Evolutionary conservation across 2,329 filamentous ascomycete species (phyloP).

Genomic region (Fusarium staphyleae): DNA sequence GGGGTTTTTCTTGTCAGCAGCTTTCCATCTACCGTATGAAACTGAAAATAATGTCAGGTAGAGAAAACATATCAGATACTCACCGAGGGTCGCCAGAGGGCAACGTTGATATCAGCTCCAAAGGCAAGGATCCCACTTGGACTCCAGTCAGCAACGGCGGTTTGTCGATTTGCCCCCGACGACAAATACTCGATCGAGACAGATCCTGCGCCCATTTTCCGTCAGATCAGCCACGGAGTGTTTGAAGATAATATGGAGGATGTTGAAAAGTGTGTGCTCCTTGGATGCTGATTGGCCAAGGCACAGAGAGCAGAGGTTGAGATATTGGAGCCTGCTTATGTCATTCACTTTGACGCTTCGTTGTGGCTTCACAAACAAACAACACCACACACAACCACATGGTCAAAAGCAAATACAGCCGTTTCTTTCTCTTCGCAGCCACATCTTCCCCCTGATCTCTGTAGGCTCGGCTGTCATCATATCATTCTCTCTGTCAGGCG

Average conservation of each 20-base stretch:
- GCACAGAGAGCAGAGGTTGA: constrained; percentile 21
- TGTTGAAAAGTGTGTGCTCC: constrained; percentile 47
- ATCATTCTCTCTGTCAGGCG: neutral
- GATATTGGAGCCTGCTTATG: constrained; percentile 38
- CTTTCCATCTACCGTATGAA: neutral
- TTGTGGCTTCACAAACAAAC: constrained; percentile 23
- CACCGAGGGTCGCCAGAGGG: constrained; percentile 84
- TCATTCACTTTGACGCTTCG: constrained; percentile 21
- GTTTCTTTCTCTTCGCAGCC: neutral
- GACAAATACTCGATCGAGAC: constrained; percentile 65
- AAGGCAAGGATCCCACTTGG: constrained; percentile 77
- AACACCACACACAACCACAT: constrained; percentile 4
- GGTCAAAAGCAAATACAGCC: constrained; percentile 28
- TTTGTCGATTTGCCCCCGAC: constrained; percentile 88
- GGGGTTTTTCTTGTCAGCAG: constrained; percentile 7
- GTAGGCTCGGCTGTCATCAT: neutral
- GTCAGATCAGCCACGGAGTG: constrained; percentile 15
- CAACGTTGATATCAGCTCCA: constrained; percentile 87
- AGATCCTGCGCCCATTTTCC: constrained; percentile 41
- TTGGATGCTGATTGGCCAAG: constrained; percentile 50
- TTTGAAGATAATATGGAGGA: constrained; percentile 33
- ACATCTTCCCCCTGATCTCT: neutral
- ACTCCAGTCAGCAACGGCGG: constrained; percentile 90
- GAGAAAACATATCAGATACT: constrained; percentile 45
- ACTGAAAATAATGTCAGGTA: constrained; percentile 11